A percentile compares a stretch with the other conserved stretches of the same genome.
phyloP scores from a whole-genome alignment of 345 rosid species.

The Arabidopsis suecica region DNA sequence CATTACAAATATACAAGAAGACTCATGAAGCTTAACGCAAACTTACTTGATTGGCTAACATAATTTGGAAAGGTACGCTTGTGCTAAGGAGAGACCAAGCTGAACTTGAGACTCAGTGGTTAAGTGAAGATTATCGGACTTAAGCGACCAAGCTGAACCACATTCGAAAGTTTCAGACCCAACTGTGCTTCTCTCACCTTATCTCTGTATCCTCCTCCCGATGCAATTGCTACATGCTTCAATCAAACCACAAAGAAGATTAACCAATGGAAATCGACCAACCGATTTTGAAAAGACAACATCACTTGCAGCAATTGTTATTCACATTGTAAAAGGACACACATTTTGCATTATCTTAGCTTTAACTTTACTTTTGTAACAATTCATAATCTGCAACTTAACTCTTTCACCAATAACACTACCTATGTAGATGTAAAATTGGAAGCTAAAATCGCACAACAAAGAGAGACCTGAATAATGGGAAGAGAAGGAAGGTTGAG shows the following conservation, averaged over 20 bases:
- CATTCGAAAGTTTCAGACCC: slow-evolving; percentile 47
- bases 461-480: slow-evolving; percentile 60
- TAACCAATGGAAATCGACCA: too few relatives aligned
- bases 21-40: background rate
- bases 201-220: too few relatives aligned
- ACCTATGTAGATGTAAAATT: background rate
- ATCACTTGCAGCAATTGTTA: too few relatives aligned
- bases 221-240: too few relatives aligned
- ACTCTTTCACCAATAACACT: background rate
- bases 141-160: slow-evolving; percentile 54
- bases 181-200: too few relatives aligned
- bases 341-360: background rate
- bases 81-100: slow-evolving; percentile 76
- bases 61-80: slow-evolving; percentile 57
- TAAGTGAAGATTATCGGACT: slow-evolving; percentile 76
- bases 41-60: slow-evolving; percentile 32
- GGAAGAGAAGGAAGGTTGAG: slow-evolving; percentile 76
- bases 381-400: background rate
- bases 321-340: background rate
- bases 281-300: too few relatives aligned
- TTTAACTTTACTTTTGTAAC: background rate
- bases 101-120: slow-evolving; percentile 71
- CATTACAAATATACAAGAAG: background rate
- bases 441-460: background rate
- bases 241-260: too few relatives aligned